Percentiles rank a stretch among this genome's conserved stretches.
Conservation (phyloP, 2,329 filamentous ascomycete genomes). For the Phoma sp. region DNA sequence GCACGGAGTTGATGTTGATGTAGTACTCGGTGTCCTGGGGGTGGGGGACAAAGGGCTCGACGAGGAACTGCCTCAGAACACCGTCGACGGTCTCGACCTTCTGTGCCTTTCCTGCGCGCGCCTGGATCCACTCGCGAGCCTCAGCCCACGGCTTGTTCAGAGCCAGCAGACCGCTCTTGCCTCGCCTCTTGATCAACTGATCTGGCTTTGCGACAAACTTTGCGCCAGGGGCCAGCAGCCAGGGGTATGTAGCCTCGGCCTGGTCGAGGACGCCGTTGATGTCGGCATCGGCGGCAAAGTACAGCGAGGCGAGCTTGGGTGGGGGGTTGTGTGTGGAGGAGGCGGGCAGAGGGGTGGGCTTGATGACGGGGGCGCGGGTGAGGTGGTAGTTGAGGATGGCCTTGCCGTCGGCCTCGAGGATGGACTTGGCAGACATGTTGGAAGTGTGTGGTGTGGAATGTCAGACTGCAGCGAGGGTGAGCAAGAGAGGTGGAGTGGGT, state of each 20-base stretch:
- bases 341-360: slow-evolving; percentile 89
- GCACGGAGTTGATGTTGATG: slow-evolving; percentile 99
- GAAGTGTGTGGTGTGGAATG: slow-evolving; percentile 21
- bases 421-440: slow-evolving; percentile 93
- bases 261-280: slow-evolving; percentile 87
- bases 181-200: slow-evolving; percentile 99
- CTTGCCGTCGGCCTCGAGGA: slow-evolving; percentile 99
- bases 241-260: slow-evolving; percentile 95
- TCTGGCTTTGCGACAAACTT: slow-evolving; percentile 99
- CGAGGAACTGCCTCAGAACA: slow-evolving; percentile 90
- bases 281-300: slow-evolving; percentile 89
- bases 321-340: slow-evolving; percentile 90
- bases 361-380: slow-evolving; percentile 95
- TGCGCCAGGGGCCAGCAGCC: slow-evolving; percentile 81
- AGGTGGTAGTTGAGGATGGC: slow-evolving; percentile 99
- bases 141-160: slow-evolving; percentile 98
- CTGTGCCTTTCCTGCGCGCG: slow-evolving; percentile 88
- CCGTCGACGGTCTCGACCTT: slow-evolving; percentile 92
- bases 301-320: slow-evolving; percentile 85
- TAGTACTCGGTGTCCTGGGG: slow-evolving; percentile 97
- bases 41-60: slow-evolving; percentile 98
- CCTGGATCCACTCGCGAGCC: slow-evolving; percentile 90
- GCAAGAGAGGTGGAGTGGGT: slow-evolving; percentile 18
- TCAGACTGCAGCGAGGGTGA: slow-evolving; percentile 35
- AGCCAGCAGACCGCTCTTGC: slow-evolving; percentile 95